phyloP scores from a whole-genome alignment of 2,329 filamentous ascomycete genomes.

The Xylaria sp. region DNA sequence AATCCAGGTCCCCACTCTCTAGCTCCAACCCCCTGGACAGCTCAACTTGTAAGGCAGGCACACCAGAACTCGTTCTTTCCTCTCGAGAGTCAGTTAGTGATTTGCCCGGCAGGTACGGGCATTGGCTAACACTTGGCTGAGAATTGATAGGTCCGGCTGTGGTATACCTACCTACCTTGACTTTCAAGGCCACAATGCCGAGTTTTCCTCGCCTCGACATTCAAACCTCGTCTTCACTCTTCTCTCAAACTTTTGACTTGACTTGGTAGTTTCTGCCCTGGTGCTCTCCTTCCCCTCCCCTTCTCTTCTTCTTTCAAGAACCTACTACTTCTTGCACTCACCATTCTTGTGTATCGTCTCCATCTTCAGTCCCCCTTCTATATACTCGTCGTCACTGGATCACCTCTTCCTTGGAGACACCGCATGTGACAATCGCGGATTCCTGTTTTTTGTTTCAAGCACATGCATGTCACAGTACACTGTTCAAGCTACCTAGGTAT shows the following conservation, averaged over 20 bases:
- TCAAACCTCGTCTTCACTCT: background rate
- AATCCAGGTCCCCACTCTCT: slow-evolving; percentile 30
- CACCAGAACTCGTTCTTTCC: slow-evolving; percentile 18
- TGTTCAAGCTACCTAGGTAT: background rate
- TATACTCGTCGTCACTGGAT: background rate
- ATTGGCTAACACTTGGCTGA: slow-evolving; percentile 38
- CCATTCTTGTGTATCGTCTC: too few relatives aligned
- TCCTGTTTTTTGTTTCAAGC: background rate
- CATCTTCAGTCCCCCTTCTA: background rate
- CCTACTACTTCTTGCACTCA: too few relatives aligned
- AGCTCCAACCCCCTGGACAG: slow-evolving; percentile 26
- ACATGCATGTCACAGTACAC: background rate
- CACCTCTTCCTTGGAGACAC: background rate
- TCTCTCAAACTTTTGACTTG: background rate
- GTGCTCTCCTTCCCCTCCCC: too few relatives aligned
- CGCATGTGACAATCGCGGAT: background rate
- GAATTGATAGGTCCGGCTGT: slow-evolving; percentile 11
- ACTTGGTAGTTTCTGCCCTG: too few relatives aligned
- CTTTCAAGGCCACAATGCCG: background rate
- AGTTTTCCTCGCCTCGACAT: background rate
- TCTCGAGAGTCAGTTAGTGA: slow-evolving; percentile 45
- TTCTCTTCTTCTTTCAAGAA: too few relatives aligned
- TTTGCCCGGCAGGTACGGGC: slow-evolving; percentile 31
- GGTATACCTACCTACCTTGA: slow-evolving; percentile 14
- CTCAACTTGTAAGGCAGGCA: slow-evolving; percentile 16